Base-by-base conservation (phyloP, 2,329 filamentous ascomycete species). In the Pseudogymnoascus sp. region DNA sequence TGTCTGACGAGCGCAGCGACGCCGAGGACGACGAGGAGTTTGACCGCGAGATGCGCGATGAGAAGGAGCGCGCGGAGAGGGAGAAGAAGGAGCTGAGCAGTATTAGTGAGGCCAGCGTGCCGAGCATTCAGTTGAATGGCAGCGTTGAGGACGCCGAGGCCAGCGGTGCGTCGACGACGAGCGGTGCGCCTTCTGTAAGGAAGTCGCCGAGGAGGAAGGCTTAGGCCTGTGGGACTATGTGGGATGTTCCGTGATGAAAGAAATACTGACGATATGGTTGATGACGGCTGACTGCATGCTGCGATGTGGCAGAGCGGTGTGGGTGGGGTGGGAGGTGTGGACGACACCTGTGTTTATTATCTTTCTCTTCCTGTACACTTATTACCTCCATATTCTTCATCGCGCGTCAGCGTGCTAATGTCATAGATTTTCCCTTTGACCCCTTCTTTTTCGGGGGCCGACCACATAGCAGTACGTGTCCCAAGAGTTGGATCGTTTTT, bases 1-100 rank as follows among this genome's bases (percentile, higher is more conserved):
- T 81, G 35, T 82, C 86, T 61, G 90, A 93, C 71, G 89, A 91
- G 66, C 82, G 89, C 66, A 91, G 87, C 65, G 88, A 90, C 19
- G 85, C 88, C 69, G 87, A 88, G 56, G 84, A 86, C 26, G 80
- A 80, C 64, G 72, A 75, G 59, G 50, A 59, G 50, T 29, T 11
- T 4, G 50, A 59, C 26, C 74, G 74, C 38, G 64, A 71, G 10
- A 68, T 71, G 24, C 65, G 67, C n/a, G 64, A 70, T 60, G 67
- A 72, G 31, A 68, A 61, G 59, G 74, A 59, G 73, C 71, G 62
- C 74, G 71, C 31, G 74, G 74, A 47, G 74, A 69, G 47, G 70
- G 71, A 62, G 70, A 70, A 64, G 72, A 65, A 56, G 63, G 68
- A 65, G 66, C 47, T 40, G 24, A 44, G 5, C 65, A 62, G 64